A percentile compares a stretch with the other conserved stretches of the same genome.
These are phyloP conservation scores for Musa acuminata DNA, from an alignment of 176 grass and related monocot species.

Conservation along the genomic window DNA sequence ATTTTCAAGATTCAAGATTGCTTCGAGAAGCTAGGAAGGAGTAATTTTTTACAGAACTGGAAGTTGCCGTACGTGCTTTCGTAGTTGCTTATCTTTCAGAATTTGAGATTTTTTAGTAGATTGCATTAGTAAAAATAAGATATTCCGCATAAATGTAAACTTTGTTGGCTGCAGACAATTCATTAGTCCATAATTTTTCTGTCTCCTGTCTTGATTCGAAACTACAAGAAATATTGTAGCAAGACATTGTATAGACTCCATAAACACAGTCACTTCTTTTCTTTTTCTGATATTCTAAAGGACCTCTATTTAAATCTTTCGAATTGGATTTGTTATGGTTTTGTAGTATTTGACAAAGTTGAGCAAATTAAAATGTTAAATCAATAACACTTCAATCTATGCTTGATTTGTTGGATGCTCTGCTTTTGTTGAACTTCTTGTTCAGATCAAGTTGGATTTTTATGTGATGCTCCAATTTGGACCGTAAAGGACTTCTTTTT, in stretches of 20 bases:
- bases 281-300: not conserved
- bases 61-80: not conserved
- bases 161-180: too few relatives aligned
- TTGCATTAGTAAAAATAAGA: too few relatives aligned
- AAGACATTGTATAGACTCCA: too few relatives aligned
- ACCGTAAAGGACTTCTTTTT: not conserved
- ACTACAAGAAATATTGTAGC: too few relatives aligned
- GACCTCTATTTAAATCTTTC: not conserved
- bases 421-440: not conserved
- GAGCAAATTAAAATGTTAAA: not conserved
- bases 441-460: too few relatives aligned
- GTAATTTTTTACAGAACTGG: not conserved
- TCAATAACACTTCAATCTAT: not conserved
- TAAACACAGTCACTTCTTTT: too few relatives aligned
- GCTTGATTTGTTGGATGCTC: not conserved
- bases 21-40: not conserved
- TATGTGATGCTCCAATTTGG: too few relatives aligned
- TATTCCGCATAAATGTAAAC: too few relatives aligned
- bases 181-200: too few relatives aligned
- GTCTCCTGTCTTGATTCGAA: too few relatives aligned
- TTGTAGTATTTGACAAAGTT: not conserved
- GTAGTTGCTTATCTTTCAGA: not conserved
- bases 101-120: not conserved
- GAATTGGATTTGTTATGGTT: conserved; percentile 5
- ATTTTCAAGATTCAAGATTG: not conserved